Evolutionary conservation across 768 basidiomycete genomes (phyloP).

Genomic region (Kwoniella sp.): DNA sequence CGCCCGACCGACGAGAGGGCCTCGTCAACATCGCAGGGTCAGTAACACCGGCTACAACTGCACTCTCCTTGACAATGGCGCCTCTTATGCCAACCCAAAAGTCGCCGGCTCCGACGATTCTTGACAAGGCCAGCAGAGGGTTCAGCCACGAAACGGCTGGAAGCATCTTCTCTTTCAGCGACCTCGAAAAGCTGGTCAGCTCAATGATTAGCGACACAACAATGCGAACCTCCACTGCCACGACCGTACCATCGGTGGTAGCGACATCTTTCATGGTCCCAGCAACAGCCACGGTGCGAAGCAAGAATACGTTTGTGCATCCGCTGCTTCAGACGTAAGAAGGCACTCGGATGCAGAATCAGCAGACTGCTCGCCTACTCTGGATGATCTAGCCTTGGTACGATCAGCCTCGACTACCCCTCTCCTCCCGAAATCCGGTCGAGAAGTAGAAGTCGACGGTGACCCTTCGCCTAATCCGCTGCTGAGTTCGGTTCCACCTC

Average conservation of each 20-base stretch:
- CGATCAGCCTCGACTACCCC: background rate
- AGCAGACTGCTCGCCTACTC: background rate
- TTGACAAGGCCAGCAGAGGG: too few relatives aligned
- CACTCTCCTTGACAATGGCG: background rate
- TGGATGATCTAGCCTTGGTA: background rate
- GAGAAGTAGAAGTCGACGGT: too few relatives aligned
- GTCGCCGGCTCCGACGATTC: background rate
- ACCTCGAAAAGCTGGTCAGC: constrained; percentile 17
- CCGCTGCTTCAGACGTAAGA: too few relatives aligned
- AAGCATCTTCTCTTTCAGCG: background rate
- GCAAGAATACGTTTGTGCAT: too few relatives aligned
- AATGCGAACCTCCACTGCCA: background rate
- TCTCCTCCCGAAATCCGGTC: too few relatives aligned
- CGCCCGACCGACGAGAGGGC: background rate
- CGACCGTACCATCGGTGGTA: too few relatives aligned
- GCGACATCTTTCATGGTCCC: too few relatives aligned
- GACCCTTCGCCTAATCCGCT: too few relatives aligned
- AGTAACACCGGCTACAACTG: too few relatives aligned
- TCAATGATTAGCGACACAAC: background rate
- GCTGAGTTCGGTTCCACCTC: too few relatives aligned
- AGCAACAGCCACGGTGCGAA: too few relatives aligned
- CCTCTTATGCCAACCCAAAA: background rate
- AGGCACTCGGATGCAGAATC: too few relatives aligned
- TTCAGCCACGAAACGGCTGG: background rate
- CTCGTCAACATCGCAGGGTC: background rate